Base-by-base conservation (phyloP, 2,329 filamentous ascomycete species). In the Pyrenochaeta sp. region DNA sequence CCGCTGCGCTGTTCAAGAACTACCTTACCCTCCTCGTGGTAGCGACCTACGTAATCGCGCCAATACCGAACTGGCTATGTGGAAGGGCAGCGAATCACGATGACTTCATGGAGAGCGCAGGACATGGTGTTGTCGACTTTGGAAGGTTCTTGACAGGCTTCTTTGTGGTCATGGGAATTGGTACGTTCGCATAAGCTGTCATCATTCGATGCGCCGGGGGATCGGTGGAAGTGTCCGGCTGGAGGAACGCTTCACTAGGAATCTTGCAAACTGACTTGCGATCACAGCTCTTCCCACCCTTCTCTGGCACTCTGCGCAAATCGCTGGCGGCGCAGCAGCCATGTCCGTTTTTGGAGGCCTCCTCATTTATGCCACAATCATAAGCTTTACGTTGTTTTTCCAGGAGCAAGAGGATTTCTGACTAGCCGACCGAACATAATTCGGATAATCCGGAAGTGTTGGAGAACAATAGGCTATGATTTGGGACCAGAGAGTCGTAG, bases 371-470 rank as follows among this genome's bases (percentile, higher is more conserved):
- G 90, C 90, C 44, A 99, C 94, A 35, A 96, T 99, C 69, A 95
- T 99, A 75, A 94, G 89, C 76, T 99, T 99, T 74, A 87, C 89
- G 57, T 89, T 96, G 85, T 99, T 97, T 78, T 99, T 99, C 80
- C 88, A 93, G 71, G 92, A 97, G 74, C 91, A 97, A 71, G 89
- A 96, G 68, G 94, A 97, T 63, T 99, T 97, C 72, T 97, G 76
- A 63, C 60, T 65, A 58, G 51, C 58, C 53, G 64, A 59, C 50
- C 57, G 51, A 40, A 55, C 48, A n/a, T n/a, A n/a, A n/a, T n/a
- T n/a, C 35, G 55, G 63, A 24, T 19, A 52, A 48, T 60, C 37
- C 55, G 30, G 32, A 24, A n/a, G n/a, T n/a, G n/a, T n/a, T n/a
- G n/a, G n/a, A n/a, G n/a, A n/a, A n/a, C n/a, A n/a, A n/a, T n/a